Evolutionary conservation across 2,329 filamentous ascomycete species (phyloP).

Genomic region (Neofusicoccum ribis): DNA sequence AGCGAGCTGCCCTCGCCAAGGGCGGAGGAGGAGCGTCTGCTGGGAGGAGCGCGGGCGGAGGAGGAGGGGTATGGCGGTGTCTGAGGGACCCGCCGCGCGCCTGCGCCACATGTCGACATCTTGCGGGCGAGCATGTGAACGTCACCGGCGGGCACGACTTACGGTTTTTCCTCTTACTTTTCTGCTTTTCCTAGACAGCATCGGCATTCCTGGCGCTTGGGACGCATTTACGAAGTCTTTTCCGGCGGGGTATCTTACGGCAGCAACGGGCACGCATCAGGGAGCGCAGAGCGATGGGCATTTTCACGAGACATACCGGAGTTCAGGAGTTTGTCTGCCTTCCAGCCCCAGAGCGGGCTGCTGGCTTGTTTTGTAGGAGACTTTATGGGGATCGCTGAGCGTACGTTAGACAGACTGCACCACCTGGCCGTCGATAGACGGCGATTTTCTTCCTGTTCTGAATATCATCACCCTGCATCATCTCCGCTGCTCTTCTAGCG

Average conservation of each 20-base stretch:
- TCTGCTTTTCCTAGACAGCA: background rate
- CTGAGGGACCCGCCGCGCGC: background rate
- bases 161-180: background rate
- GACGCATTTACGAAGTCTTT: background rate
- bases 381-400: background rate
- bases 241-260: background rate
- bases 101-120: background rate
- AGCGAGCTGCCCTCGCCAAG: constrained; percentile 1
- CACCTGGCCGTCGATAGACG: background rate
- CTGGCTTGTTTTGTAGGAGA: background rate
- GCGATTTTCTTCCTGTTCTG: background rate
- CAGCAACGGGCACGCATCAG: background rate
- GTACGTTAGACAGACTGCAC: constrained; percentile 5
- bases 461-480: constrained; percentile 3
- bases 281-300: background rate
- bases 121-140: background rate
- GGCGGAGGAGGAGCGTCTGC: constrained; percentile 8
- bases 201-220: constrained; percentile 10
- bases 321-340: background rate
- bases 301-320: constrained; percentile 5
- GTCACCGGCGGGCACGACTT: background rate
- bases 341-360: background rate
- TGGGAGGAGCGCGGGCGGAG: constrained; percentile 8
- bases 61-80: constrained; percentile 14
- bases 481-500: background rate